These are phyloP conservation scores for Erodium texanum DNA, from an alignment of 441 rosid genomes.

Conservation along the genomic window DNA sequence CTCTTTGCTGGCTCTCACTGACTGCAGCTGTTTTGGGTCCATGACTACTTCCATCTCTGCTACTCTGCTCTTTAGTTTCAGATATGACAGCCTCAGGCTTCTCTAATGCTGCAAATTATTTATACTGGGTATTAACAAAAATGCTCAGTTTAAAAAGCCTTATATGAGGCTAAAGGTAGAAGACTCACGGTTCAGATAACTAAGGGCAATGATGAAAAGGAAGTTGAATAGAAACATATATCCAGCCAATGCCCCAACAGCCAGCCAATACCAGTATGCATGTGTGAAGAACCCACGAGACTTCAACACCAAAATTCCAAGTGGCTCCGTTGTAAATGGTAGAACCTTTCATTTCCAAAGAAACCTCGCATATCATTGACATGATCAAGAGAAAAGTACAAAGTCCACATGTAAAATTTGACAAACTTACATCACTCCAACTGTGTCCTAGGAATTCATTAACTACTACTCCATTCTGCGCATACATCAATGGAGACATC, in stretches of 20 bases:
- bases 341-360: slow-evolving; percentile 23
- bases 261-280: slow-evolving; percentile 69
- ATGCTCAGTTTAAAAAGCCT: not conserved
- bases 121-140: slow-evolving; percentile 12
- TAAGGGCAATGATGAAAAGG: slow-evolving; percentile 39
- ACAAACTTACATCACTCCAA: slow-evolving; percentile 50
- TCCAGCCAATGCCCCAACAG: slow-evolving; percentile 42
- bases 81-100: slow-evolving; percentile 40
- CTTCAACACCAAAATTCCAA: slow-evolving; percentile 45
- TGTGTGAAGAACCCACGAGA: slow-evolving; percentile 40
- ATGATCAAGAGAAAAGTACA: not conserved
- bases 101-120: slow-evolving; percentile 40
- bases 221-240: slow-evolving; percentile 45
- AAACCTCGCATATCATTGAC: not conserved
- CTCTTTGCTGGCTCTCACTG: slow-evolving; percentile 31
- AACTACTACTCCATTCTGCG: slow-evolving; percentile 45
- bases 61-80: slow-evolving; percentile 26
- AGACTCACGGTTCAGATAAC: slow-evolving; percentile 46
- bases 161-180: not conserved
- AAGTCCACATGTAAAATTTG: not conserved
- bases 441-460: slow-evolving; percentile 72
- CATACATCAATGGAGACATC: slow-evolving; percentile 58
- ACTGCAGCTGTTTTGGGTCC: slow-evolving; percentile 18
- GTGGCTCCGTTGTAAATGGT: slow-evolving; percentile 27
- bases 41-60: slow-evolving; percentile 14